Conservation (phyloP, 2,329 filamentous ascomycete species). For the Ophiostoma tasmaniense region DNA sequence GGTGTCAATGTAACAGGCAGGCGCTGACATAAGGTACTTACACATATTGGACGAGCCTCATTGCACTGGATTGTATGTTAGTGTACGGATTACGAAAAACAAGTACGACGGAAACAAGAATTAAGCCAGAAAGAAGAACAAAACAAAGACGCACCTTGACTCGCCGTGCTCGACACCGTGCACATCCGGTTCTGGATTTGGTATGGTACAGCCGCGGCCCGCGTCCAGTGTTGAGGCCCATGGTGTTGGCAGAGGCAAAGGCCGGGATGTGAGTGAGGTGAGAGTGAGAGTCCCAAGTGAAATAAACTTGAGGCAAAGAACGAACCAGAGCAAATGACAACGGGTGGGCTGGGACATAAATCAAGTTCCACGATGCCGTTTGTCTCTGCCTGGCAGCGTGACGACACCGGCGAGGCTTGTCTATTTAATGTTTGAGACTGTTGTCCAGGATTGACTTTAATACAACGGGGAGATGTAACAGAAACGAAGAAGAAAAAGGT, state of each 20-base stretch:
- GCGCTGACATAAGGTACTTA: background rate
- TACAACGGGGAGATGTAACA: background rate
- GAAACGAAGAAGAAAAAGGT: background rate
- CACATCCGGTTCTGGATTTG: slow-evolving; percentile 28
- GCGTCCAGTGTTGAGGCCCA: background rate
- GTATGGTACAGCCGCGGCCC: slow-evolving; percentile 24
- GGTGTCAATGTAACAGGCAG: background rate
- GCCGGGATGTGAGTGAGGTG: background rate
- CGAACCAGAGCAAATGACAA: background rate
- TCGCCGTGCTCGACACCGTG: slow-evolving; percentile 24
- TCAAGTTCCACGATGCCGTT: background rate
- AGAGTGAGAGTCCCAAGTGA: background rate
- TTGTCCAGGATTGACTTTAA: too few species aligned
- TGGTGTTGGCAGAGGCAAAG: background rate
- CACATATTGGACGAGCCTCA: background rate
- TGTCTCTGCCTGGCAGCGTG: slow-evolving; percentile 2
- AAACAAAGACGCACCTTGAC: slow-evolving; percentile 22
- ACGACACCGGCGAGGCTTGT: background rate
- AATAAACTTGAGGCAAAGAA: background rate
- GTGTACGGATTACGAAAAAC: background rate
- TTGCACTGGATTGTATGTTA: background rate
- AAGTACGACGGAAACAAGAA: background rate
- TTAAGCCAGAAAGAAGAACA: background rate
- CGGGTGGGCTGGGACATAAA: background rate
- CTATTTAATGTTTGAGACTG: background rate